Conservation (phyloP, 2,329 filamentous ascomycete genomes). For the Coniochaeta sp. region DNA sequence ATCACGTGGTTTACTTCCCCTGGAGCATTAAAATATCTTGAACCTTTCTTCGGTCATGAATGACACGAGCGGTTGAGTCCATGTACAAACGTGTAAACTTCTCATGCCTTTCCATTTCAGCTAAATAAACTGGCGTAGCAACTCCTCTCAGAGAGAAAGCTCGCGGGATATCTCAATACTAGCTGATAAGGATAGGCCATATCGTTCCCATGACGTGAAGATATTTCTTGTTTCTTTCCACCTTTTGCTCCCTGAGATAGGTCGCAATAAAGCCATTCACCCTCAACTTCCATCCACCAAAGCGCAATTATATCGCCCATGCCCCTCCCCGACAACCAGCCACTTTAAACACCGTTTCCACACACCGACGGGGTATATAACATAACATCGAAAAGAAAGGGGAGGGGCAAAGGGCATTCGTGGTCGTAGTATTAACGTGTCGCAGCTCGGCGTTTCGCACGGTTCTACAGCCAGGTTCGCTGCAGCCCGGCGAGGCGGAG, state of each 20-base stretch:
- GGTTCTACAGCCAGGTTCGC: too few species aligned
- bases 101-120: not conserved
- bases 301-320: slow-evolving; percentile 15
- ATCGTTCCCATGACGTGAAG: slow-evolving; percentile 2
- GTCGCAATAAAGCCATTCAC: not conserved
- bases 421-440: slow-evolving; percentile 17
- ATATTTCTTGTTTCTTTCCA: slow-evolving; percentile 8
- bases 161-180: slow-evolving; percentile 12
- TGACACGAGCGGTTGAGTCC: too few species aligned
- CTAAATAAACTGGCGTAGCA: not conserved
- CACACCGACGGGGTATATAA: slow-evolving; percentile 32
- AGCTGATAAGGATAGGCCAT: slow-evolving; percentile 7
- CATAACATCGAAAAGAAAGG: slow-evolving; percentile 28
- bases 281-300: not conserved
- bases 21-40: too few species aligned
- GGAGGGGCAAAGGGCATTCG: slow-evolving; percentile 19
- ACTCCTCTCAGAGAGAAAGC: slow-evolving; percentile 4
- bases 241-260: slow-evolving; percentile 3
- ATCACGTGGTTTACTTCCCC: too few species aligned
- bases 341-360: slow-evolving; percentile 21
- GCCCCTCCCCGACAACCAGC: slow-evolving; percentile 20
- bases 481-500: slow-evolving; percentile 12
- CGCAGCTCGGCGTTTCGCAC: not conserved
- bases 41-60: too few species aligned
- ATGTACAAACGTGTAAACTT: too few species aligned